Conservation (phyloP, 257 asterid genomes). For the Lycium ferocissimum region DNA sequence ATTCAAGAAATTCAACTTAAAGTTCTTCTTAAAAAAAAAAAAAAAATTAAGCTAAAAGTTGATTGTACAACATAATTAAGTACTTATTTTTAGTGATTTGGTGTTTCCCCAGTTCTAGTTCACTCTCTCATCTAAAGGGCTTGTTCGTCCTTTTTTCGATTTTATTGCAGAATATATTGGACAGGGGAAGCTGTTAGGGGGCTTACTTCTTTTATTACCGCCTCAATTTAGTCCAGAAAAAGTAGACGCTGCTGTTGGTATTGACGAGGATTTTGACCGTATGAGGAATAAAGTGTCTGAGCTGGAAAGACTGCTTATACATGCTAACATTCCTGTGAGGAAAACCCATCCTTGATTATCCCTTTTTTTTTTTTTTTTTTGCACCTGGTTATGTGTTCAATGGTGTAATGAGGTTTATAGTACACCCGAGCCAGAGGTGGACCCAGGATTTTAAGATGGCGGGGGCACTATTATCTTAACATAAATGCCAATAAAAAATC, state of each 20-base stretch:
- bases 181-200: slow-evolving; percentile 82
- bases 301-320: slow-evolving; percentile 73
- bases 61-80: slow-evolving; percentile 1
- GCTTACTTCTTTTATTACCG: slow-evolving; percentile 84
- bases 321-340: slow-evolving; percentile 87
- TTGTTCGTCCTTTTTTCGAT: slow-evolving; percentile 27
- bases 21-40: background rate
- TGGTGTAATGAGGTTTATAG: background rate
- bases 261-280: slow-evolving; percentile 45
- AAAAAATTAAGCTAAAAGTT: background rate
- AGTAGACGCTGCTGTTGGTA: slow-evolving; percentile 47
- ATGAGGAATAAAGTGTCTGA: slow-evolving; percentile 56
- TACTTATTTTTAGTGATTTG: background rate
- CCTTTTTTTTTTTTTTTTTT: background rate
- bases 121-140: slow-evolving; percentile 6
- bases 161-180: slow-evolving; percentile 78
- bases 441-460: no score
- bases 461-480: no score
- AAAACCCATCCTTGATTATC: slow-evolving; percentile 29
- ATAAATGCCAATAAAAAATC: no score
- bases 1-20: slow-evolving; percentile 17
- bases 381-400: background rate
- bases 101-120: background rate
- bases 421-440: no score
- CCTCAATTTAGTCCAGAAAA: slow-evolving; percentile 63